Evolutionary conservation across 768 basidiomycete species (phyloP).

Genomic region (Podaxis carcinomalis): DNA sequence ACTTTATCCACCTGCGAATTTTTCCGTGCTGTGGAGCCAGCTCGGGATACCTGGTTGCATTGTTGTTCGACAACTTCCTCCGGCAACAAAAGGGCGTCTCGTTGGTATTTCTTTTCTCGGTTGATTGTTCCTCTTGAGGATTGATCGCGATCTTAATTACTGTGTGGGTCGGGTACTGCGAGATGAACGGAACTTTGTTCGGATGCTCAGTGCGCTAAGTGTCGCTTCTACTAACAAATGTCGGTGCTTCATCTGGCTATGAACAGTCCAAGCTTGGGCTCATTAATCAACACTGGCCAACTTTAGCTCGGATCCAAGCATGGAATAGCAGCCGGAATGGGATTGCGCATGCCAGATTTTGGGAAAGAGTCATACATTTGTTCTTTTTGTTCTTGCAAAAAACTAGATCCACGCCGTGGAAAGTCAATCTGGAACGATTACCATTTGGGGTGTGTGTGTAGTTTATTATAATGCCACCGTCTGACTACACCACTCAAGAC

Average conservation of each 20-base stretch:
- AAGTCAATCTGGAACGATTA: slow-evolving; percentile 3
- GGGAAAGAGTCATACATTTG: neutral
- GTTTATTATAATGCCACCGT: neutral
- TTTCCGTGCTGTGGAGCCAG: neutral
- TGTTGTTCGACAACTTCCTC: neutral
- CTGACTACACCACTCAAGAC: neutral
- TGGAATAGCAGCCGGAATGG: neutral
- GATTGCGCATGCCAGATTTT: neutral
- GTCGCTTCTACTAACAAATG: neutral
- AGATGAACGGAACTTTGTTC: neutral
- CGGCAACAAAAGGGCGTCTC: neutral
- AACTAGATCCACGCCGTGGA: slow-evolving; percentile 7
- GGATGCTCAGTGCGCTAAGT: neutral
- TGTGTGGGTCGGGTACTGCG: neutral
- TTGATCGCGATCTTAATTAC: neutral
- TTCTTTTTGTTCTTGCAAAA: slow-evolving; percentile 8
- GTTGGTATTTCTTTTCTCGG: neutral
- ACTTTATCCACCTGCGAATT: neutral
- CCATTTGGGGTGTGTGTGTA: slow-evolving; percentile 7
- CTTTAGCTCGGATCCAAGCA: neutral
- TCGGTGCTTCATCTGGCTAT: neutral
- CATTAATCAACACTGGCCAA: neutral
- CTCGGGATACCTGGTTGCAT: neutral
- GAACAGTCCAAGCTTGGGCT: neutral
- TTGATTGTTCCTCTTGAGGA: neutral